Evolutionary conservation across 1,284 basidiomycete species (phyloP).

Genomic region (Coriolopsis trogii): DNA sequence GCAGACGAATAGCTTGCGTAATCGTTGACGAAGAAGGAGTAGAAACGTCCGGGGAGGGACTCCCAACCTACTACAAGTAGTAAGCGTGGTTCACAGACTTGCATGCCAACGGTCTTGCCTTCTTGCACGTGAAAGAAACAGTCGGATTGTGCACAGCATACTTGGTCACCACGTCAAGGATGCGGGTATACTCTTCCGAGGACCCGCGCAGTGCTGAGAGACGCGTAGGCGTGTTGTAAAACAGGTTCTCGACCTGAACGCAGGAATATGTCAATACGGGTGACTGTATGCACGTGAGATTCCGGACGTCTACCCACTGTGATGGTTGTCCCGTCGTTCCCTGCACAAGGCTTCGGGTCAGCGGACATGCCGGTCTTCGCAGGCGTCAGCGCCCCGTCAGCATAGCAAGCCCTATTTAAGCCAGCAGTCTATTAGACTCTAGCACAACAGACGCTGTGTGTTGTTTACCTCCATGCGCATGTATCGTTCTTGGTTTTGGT

Average conservation of each 20-base stretch:
- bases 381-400: slow-evolving; percentile 73
- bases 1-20: slow-evolving; percentile 73
- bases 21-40: slow-evolving; percentile 76
- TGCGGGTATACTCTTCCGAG: slow-evolving; percentile 92
- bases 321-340: slow-evolving; percentile 93
- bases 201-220: slow-evolving; percentile 83
- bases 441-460: not conserved
- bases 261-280: not conserved
- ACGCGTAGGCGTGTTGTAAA: slow-evolving; percentile 93
- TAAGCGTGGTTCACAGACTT: not conserved
- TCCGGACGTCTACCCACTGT: slow-evolving; percentile 53
- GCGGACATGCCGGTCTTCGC: slow-evolving; percentile 67
- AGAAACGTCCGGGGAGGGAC: slow-evolving; percentile 78
- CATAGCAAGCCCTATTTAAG: slow-evolving; percentile 70
- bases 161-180: slow-evolving; percentile 92
- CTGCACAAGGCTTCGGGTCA: slow-evolving; percentile 89
- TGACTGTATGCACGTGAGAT: not conserved
- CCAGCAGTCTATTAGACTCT: not conserved
- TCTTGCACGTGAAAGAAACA: slow-evolving; percentile 90
- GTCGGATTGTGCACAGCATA: slow-evolving; percentile 94
- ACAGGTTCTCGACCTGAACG: slow-evolving; percentile 91
- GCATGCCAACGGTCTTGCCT: slow-evolving; percentile 50
- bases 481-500: slow-evolving; percentile 85
- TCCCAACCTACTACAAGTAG: slow-evolving; percentile 60
- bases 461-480: slow-evolving; percentile 85